Conservation (phyloP, 495 filamentous ascomycete species). For the Talaromyces liani region DNA sequence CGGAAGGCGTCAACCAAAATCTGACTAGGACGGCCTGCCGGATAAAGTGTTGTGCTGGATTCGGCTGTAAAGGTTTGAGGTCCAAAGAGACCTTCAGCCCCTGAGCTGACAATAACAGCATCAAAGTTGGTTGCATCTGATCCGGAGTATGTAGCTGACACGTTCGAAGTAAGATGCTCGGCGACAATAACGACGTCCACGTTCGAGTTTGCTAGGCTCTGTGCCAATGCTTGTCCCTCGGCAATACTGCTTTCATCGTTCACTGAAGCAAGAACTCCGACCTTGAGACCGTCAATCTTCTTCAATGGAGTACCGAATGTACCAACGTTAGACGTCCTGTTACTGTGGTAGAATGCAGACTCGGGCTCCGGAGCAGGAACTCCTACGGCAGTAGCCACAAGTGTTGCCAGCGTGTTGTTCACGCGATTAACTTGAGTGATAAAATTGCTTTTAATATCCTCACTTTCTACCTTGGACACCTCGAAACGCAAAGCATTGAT, state of each 20-base stretch:
- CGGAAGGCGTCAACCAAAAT: conserved; percentile 59
- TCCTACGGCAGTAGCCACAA: conserved; percentile 58
- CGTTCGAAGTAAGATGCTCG: conserved; percentile 47
- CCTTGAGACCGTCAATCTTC: conserved; percentile 55
- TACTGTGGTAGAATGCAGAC: conserved; percentile 59
- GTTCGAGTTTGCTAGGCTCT: conserved; percentile 34
- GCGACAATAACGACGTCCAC: conserved; percentile 56
- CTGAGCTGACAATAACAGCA: conserved; percentile 55
- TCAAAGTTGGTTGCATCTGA: conserved; percentile 68
- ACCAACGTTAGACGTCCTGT: conserved; percentile 55
- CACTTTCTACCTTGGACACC: conserved; percentile 48
- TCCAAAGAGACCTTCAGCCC: conserved; percentile 48
- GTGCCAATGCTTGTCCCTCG: conserved; percentile 41
- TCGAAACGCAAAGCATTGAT: conserved; percentile 78
- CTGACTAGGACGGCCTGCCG: conserved; percentile 53
- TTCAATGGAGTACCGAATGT: conserved; percentile 51
- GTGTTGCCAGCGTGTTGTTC: conserved; percentile 58
- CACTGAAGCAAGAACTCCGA: conserved; percentile 57
- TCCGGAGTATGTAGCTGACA: conserved; percentile 63
- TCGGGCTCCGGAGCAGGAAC: conserved; percentile 50
- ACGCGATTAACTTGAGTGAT: conserved; percentile 65
- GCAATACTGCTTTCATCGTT: conserved; percentile 27
- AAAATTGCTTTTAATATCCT: conserved; percentile 49
- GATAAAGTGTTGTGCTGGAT: conserved; percentile 44
- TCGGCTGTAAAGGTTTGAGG: conserved; percentile 17